A percentile compares a stretch with the other conserved stretches of the same genome.
phyloP scores from a whole-genome alignment of 129 eudicot genomes.

The Artemisia argyi region DNA sequence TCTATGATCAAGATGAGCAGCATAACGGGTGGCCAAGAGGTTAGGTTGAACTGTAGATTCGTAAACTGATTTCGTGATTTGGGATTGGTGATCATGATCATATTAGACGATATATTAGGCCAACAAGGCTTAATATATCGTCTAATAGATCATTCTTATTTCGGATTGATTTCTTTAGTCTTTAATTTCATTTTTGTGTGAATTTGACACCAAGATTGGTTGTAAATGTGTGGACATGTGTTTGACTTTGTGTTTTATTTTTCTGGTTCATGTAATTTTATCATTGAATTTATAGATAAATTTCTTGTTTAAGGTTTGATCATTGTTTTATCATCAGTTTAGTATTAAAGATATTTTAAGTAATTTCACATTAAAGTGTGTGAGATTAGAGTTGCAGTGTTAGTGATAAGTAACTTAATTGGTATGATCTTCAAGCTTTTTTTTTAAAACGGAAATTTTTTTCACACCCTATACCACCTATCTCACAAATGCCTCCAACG shows the following conservation, averaged over 20 bases:
- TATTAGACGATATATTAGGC: too few species aligned
- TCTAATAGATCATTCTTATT: constrained; percentile 4
- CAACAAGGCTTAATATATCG: too few species aligned
- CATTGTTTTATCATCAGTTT: too few species aligned
- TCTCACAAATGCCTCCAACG: too few species aligned
- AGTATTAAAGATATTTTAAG: too few species aligned
- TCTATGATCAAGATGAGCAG: constrained; percentile 69
- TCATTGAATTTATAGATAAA: not conserved
- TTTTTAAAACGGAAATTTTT: too few species aligned
- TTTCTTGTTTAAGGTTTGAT: not conserved
- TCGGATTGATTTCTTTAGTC: constrained; percentile 8
- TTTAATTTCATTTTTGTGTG: constrained; percentile 4
- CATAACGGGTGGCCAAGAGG: constrained; percentile 45
- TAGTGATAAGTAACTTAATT: too few species aligned
- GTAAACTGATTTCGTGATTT: constrained; percentile 31
- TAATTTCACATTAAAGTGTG: too few species aligned
- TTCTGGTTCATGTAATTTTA: constrained; percentile 1
- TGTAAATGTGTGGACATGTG: constrained; percentile 26
- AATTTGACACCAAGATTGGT: not conserved
- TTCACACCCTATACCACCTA: too few species aligned
- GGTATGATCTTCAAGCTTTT: too few species aligned
- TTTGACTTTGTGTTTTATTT: not conserved
- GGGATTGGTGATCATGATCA: constrained; percentile 16
- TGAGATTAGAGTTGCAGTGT: too few species aligned
- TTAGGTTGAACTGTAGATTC: constrained; percentile 41